Percentiles rank a stretch among this genome's conserved stretches.
These are phyloP conservation scores for Stylonectria norvegica DNA, from an alignment of 2,329 filamentous ascomycete species.

Conservation along the genomic window DNA sequence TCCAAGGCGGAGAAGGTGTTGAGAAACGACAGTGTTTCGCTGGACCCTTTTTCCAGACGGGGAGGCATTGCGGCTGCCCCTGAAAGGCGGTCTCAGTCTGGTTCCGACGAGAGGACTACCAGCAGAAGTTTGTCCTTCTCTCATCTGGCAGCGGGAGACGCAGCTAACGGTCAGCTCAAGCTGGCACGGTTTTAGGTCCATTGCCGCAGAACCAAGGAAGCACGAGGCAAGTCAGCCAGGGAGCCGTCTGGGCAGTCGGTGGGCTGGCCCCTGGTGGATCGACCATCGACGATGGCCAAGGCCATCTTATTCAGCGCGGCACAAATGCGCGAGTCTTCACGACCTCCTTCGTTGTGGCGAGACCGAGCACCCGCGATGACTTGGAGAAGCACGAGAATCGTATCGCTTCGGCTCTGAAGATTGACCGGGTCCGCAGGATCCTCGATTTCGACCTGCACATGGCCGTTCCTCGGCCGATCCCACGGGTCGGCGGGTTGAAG, in stretches of 20 bases:
- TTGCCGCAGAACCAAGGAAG: conserved; percentile 20
- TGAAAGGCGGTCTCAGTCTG: conserved; percentile 12
- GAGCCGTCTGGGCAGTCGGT: conserved; percentile 74
- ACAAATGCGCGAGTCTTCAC: conserved; percentile 67
- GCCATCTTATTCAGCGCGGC: conserved; percentile 62
- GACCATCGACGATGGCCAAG: conserved; percentile 60
- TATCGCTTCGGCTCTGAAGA: conserved; percentile 75
- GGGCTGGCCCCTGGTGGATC: conserved; percentile 57
- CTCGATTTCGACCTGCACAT: conserved; percentile 49
- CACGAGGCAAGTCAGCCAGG: conserved; percentile 57
- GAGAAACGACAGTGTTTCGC: conserved; percentile 39
- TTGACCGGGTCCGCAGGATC: conserved; percentile 67
- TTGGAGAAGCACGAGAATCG: conserved; percentile 67
- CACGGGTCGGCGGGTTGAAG: not conserved
- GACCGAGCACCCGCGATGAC: conserved; percentile 53
- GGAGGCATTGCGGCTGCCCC: conserved; percentile 15
- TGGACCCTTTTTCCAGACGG: conserved; percentile 41
- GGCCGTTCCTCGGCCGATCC: conserved; percentile 7
- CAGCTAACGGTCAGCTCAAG: conserved; percentile 12
- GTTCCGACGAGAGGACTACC: conserved; percentile 12
- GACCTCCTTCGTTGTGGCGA: conserved; percentile 44
- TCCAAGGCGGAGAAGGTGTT: conserved; percentile 43
- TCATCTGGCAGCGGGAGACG: not conserved
- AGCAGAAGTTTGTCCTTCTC: conserved; percentile 12
- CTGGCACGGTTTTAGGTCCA: conserved; percentile 25